phyloP scores from a whole-genome alignment of 176 grass and related monocot species.

The Raddia distichophylla region DNA sequence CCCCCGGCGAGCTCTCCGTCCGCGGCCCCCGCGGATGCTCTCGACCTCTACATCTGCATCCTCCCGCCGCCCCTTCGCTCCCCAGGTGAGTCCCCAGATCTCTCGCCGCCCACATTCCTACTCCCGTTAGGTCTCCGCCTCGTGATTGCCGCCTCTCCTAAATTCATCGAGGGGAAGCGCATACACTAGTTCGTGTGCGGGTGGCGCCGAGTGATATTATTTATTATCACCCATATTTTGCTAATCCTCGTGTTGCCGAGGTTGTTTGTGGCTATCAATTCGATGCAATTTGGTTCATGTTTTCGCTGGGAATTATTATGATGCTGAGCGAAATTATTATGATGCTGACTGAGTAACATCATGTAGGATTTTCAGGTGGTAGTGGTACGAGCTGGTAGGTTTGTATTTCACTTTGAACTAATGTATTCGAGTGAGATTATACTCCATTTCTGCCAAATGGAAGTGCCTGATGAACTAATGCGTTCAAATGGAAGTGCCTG shows the following conservation, averaged over 20 bases:
- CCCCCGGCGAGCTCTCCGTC: conserved; percentile 38
- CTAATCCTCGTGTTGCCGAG: neutral
- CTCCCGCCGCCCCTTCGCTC: neutral
- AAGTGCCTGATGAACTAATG: neutral
- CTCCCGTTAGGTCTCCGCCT: neutral
- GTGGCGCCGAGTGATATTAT: neutral
- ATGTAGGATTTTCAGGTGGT: neutral
- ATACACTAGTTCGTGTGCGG: neutral
- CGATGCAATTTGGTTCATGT: conserved; percentile 13
- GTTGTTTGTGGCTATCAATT: conserved; percentile 6
- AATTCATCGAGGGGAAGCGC: neutral
- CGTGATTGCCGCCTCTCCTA: conserved; percentile 27
- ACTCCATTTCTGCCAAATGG: neutral
- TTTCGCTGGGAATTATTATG: neutral
- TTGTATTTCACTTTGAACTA: conserved; percentile 1
- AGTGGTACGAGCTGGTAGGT: neutral
- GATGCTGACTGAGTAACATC: neutral
- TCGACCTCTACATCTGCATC: neutral
- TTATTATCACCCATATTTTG: neutral
- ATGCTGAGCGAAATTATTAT: neutral
- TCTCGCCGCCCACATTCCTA: neutral
- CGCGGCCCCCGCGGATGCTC: conserved; percentile 9
- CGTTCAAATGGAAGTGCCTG: too few relatives aligned
- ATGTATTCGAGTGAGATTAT: neutral
- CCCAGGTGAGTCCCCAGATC: conserved; percentile 42